Evolutionary conservation across 2,329 filamentous ascomycete genomes (phyloP).

Genomic region (Fusarium proliferatum): DNA sequence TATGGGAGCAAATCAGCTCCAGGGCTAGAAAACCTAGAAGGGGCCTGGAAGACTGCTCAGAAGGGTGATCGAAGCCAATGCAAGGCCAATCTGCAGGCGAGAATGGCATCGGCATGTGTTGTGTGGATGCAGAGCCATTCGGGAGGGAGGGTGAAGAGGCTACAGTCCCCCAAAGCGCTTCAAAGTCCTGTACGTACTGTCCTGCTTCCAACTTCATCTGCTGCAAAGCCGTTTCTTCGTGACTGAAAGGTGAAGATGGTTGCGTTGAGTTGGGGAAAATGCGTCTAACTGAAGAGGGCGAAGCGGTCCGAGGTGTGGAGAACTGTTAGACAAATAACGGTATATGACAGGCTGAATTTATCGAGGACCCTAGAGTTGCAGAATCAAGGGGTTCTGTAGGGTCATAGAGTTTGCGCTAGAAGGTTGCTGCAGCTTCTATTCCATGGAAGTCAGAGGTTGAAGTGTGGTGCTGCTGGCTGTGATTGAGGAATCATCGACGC

Average conservation of each 20-base stretch:
- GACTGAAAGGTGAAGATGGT: background rate
- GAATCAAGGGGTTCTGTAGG: slow-evolving; percentile 14
- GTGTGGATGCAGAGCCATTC: slow-evolving; percentile 8
- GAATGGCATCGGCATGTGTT: slow-evolving; percentile 20
- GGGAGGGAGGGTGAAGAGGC: background rate
- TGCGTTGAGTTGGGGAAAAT: background rate
- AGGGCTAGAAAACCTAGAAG: slow-evolving; percentile 36
- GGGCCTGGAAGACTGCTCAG: slow-evolving; percentile 13
- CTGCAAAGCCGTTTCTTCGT: slow-evolving; percentile 4
- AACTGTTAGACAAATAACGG: background rate
- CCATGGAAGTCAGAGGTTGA: background rate
- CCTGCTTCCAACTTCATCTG: background rate
- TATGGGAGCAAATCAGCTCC: background rate
- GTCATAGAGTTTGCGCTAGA: slow-evolving; percentile 43
- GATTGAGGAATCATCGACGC: slow-evolving; percentile 25
- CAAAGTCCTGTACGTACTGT: background rate
- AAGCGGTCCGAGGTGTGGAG: background rate
- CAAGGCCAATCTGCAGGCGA: slow-evolving; percentile 27
- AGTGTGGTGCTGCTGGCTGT: background rate
- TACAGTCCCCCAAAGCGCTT: background rate
- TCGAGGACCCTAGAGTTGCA: slow-evolving; percentile 1
- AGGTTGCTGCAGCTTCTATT: slow-evolving; percentile 35
- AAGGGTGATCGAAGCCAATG: slow-evolving; percentile 31
- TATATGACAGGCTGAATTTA: slow-evolving; percentile 15
- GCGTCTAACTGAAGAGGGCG: background rate